A percentile compares a stretch with the other conserved stretches of the same genome.
Conservation (phyloP, 345 rosid genomes). For the Euphorbia peplus region DNA sequence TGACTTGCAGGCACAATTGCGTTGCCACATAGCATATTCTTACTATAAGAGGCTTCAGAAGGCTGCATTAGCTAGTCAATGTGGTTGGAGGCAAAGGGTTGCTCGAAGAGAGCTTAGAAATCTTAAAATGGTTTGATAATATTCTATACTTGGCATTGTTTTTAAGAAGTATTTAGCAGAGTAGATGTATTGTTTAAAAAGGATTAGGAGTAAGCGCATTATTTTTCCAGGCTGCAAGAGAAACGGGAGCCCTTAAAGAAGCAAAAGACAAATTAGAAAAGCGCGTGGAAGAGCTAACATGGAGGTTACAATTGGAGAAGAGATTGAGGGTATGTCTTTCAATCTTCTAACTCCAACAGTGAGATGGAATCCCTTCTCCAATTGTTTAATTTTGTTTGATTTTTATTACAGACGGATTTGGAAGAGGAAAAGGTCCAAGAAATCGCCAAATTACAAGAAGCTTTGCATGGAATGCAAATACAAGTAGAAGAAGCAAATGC, state of each 20-base stretch:
- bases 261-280: conserved; percentile 97
- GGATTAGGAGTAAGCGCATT: conserved; percentile 22
- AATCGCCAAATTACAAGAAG: conserved; percentile 77
- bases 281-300: conserved; percentile 95
- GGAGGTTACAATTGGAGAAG: conserved; percentile 97
- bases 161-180: background rate
- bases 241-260: conserved; percentile 98
- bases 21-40: conserved; percentile 56
- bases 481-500: conserved; percentile 91
- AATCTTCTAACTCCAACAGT: background rate
- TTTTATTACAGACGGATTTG: conserved; percentile 61
- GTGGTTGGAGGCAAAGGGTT: conserved; percentile 94
- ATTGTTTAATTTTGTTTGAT: background rate
- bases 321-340: conserved; percentile 72
- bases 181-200: background rate
- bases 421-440: conserved; percentile 97
- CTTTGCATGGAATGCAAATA: conserved; percentile 65
- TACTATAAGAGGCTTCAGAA: conserved; percentile 77
- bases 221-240: conserved; percentile 74
- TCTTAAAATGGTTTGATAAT: conserved; percentile 73
- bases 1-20: conserved; percentile 70
- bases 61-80: conserved; percentile 77
- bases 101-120: conserved; percentile 89
- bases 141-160: conserved; percentile 18
- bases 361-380: background rate